Base-by-base conservation (phyloP, 352 stramenopile genomes). In the Pythium apleroticum region DNA sequence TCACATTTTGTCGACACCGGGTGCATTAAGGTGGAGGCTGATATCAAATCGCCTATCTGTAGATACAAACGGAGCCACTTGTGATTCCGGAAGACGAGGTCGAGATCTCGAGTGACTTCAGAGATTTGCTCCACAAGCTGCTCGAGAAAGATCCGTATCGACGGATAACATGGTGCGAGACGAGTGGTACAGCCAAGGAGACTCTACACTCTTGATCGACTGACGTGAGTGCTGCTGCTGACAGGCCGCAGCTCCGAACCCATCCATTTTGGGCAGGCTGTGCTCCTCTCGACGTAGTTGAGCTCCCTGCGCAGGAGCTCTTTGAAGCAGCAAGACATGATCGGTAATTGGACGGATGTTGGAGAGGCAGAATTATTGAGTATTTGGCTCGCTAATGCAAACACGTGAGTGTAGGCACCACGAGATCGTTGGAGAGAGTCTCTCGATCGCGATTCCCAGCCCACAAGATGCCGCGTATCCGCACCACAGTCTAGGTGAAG, bases 121-220 rank as follows among this genome's bases (percentile, higher is more conserved):
- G 71, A 33, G 57, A 84, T 25, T 60, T 96, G n/a, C 52, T 96
- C 3, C 25, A 68, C 7, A 69, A 73, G 6, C 63, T 96, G 25
- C 67, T 96, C 12, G 67, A 80, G 15, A 92, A 92, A 73, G 74
- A 93, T 57, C 87, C 87, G 11, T 80, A 87, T 53, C 65, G 81
- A 27, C 73, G 87, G 30, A 93, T 96, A 12, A 84, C 72, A 5
- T 96, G 87, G 87, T 93, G 71, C 30, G 8, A n/a, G n/a, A n/a
- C n/a, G n/a, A n/a, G n/a, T n/a, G n/a, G n/a, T n/a, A n/a, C n/a
- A n/a, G n/a, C n/a, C n/a, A n/a, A n/a, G 33, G 8, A 41, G 9
- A 17, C 33, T 17, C 33, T 3, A 4, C 11, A 12, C 3, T 4
- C 28, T 58, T n/a, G 4, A 27, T 4, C 28, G 10, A 20, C 25